Evolutionary conservation across 257 asterid genomes (phyloP).

Genomic region (Solanum ahanhuiri): DNA sequence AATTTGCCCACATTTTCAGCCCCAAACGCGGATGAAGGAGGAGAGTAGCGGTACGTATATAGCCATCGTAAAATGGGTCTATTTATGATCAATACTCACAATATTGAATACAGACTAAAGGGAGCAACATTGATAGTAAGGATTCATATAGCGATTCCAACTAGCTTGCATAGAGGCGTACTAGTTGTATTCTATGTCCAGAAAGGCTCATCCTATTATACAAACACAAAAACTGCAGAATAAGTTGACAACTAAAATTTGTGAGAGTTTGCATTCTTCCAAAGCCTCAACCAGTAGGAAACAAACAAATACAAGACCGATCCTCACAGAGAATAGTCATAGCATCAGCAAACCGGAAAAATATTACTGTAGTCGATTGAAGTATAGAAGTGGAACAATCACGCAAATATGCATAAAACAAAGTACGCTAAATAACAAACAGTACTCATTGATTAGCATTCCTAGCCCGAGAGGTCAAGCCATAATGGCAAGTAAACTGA

Average conservation of each 20-base stretch:
- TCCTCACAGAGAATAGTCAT: background rate
- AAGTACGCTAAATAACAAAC: background rate
- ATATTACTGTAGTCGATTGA: background rate
- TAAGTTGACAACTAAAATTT: background rate
- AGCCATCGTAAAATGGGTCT: background rate
- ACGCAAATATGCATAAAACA: background rate
- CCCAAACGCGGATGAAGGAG: background rate
- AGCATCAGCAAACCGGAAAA: background rate
- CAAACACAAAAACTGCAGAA: background rate
- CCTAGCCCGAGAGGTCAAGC: background rate
- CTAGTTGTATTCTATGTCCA: background rate
- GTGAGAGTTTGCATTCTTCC: background rate
- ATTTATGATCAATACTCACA: background rate
- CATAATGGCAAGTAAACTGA: background rate
- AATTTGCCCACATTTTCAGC: background rate
- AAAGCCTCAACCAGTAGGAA: background rate
- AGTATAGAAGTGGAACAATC: background rate
- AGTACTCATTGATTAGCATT: background rate
- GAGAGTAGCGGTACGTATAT: background rate
- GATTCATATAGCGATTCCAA: background rate
- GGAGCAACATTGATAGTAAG: background rate
- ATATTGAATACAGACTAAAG: background rate
- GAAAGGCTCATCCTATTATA: background rate
- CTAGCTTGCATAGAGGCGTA: background rate
- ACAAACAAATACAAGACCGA: background rate